phyloP scores from a whole-genome alignment of 768 basidiomycete genomes.

The Tulasnella sp. region DNA sequence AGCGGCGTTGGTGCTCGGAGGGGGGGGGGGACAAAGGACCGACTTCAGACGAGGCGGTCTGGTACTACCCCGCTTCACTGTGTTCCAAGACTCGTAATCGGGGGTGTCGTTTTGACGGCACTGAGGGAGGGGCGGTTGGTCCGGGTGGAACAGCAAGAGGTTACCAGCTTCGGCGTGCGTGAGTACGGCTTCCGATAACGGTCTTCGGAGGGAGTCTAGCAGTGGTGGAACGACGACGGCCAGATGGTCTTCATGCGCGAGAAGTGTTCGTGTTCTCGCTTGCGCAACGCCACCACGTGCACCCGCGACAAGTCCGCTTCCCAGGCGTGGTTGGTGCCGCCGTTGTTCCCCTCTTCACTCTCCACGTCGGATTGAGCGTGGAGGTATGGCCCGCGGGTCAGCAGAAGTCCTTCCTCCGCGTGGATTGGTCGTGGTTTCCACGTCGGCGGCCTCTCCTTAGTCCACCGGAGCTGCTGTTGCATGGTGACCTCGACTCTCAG shows the following conservation, averaged over 20 bases:
- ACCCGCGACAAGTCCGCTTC: conserved; percentile 13
- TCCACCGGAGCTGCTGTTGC: background rate
- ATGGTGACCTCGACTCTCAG: background rate
- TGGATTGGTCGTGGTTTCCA: background rate
- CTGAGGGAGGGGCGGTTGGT: background rate
- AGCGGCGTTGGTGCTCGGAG: background rate
- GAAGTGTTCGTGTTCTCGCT: background rate
- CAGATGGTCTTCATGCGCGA: background rate
- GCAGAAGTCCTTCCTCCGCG: too few species aligned
- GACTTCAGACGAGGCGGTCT: background rate
- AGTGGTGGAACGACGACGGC: background rate
- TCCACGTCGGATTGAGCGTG: background rate
- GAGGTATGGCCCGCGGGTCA: too few species aligned
- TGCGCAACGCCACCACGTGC: conserved; percentile 8
- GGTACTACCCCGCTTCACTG: background rate
- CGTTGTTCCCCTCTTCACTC: background rate
- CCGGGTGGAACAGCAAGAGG: background rate
- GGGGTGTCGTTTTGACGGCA: too few species aligned
- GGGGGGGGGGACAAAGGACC: background rate
- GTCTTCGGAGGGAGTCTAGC: background rate
- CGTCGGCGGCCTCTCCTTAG: background rate
- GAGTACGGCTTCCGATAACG: background rate
- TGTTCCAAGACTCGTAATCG: background rate
- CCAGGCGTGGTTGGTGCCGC: background rate
- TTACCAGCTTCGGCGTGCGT: background rate